Evolutionary conservation across 345 rosid genomes (phyloP).

Genomic region (Limnanthes douglasii): DNA sequence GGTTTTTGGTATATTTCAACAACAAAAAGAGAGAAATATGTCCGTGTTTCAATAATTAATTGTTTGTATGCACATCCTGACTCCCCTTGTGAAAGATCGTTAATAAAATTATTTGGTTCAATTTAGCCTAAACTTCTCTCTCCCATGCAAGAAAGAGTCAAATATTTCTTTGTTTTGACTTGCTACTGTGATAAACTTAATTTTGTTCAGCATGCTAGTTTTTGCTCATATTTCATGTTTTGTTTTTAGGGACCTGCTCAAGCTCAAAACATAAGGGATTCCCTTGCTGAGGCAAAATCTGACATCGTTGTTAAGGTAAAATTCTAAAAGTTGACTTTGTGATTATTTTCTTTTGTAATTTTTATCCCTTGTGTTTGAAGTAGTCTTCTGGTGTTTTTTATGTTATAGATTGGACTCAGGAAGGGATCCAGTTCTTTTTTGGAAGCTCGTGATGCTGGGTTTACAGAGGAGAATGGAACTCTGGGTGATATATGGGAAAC

Average conservation of each 20-base stretch:
- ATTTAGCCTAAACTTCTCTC: too few species aligned
- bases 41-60: too few species aligned
- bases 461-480: slow-evolving; percentile 76
- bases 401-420: slow-evolving; percentile 62
- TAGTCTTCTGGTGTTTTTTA: background rate
- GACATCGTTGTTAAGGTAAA: slow-evolving; percentile 69
- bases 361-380: slow-evolving; percentile 6
- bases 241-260: slow-evolving; percentile 74
- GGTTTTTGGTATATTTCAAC: too few species aligned
- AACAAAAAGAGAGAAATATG: too few species aligned
- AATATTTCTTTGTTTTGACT: too few species aligned
- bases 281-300: slow-evolving; percentile 73
- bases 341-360: background rate
- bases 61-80: too few species aligned
- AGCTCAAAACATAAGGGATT: slow-evolving; percentile 89
- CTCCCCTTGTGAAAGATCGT: too few species aligned
- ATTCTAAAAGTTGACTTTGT: background rate
- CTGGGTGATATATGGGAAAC: slow-evolving; percentile 90
- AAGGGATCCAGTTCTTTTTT: slow-evolving; percentile 76
- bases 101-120: too few species aligned
- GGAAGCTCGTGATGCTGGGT: slow-evolving; percentile 86
- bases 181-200: too few species aligned
- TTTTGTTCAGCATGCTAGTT: background rate
- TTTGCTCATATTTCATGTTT: background rate
- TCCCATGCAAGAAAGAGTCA: too few species aligned